Percentiles rank a stretch among this genome's conserved stretches.
phyloP scores from a whole-genome alignment of 441 rosid species.

The Omphalea diandra region DNA sequence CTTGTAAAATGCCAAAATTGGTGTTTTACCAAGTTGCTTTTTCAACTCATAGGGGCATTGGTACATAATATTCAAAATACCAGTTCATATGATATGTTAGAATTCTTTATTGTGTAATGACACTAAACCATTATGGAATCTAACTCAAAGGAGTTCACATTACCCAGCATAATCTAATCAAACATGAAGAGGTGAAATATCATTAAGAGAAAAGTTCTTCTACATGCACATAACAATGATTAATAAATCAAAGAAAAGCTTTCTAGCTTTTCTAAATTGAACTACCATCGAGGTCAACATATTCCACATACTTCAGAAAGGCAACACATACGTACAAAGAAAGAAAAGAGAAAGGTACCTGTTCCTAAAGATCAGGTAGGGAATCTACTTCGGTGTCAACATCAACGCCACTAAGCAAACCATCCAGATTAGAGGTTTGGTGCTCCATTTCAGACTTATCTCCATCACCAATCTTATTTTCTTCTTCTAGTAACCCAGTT shows the following conservation, averaged over 20 bases:
- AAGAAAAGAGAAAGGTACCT: slow-evolving; percentile 49
- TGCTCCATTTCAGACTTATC: slow-evolving; percentile 55
- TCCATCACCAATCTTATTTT: slow-evolving; percentile 54
- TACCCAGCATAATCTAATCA: not conserved
- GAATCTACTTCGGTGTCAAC: slow-evolving; percentile 67
- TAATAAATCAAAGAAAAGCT: not conserved
- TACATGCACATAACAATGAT: not conserved
- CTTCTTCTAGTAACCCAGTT: slow-evolving; percentile 53
- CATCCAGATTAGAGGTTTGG: slow-evolving; percentile 67
- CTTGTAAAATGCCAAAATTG: not conserved
- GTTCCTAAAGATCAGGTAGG: slow-evolving; percentile 85
- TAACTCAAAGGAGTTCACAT: no score
- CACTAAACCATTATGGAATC: not conserved
- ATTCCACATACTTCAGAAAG: slow-evolving; percentile 8
- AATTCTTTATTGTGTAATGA: not conserved
- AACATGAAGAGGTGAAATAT: not conserved
- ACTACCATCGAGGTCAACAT: slow-evolving; percentile 9
- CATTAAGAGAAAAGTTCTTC: not conserved
- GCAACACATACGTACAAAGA: slow-evolving; percentile 12
- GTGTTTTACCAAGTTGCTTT: not conserved
- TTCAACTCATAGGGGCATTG: not conserved
- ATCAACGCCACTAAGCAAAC: slow-evolving; percentile 50
- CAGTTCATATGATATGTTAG: not conserved
- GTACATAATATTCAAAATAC: not conserved
- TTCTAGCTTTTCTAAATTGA: slow-evolving; percentile 7